Base-by-base conservation (phyloP, 768 basidiomycete genomes). In the Harrya chromipes region DNA sequence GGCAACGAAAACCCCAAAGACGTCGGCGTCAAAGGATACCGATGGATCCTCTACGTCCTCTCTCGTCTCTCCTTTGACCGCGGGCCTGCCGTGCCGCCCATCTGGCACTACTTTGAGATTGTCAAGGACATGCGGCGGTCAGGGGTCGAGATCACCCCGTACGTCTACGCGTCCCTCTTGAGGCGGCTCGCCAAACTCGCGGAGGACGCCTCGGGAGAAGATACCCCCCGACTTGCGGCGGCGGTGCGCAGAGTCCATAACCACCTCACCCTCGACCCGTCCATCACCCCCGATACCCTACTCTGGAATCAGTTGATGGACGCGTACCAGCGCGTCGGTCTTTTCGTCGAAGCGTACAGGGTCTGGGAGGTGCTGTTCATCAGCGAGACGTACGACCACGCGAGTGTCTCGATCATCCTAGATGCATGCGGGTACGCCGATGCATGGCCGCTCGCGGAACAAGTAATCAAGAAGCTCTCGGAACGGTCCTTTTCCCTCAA, bases 221-320 rank as follows among this genome's bases (percentile, higher is more conserved):
- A 41, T 49, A 59, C 46, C 36, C 53, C n/a, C 43, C 61, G 71
- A 23, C 70, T 85, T 17, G 64, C 79, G 11, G 65, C 61, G 5
- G 70, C 75, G n/a, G 74, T 85, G 36, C 80, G 82, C 20, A 80
- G 83, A 9, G 75, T 84, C 8, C 90, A 94, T 64, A 81, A 87
- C 51, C 73, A 82, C 48, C 75, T 95, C 61, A 84, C 82, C n/a
- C 73, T 94, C 36, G 90, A 94, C 60, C 75, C 85, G 13, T 76
- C 81, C n/a, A 69, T 94, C 49, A 77, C 84, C 9, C 86, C 90
- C 3, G 85, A 92, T 56, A 68, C 72, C 12, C 66, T 72, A 3
- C 73, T 92, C 12, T 84, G 87, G 78, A 94, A 93, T 63, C 81
- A 89, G 59, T 71, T 97, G 53, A 90, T 97, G 87, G 82, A 90